phyloP scores from a whole-genome alignment of 2,329 filamentous ascomycete genomes.

The Diaporthe velutina region DNA sequence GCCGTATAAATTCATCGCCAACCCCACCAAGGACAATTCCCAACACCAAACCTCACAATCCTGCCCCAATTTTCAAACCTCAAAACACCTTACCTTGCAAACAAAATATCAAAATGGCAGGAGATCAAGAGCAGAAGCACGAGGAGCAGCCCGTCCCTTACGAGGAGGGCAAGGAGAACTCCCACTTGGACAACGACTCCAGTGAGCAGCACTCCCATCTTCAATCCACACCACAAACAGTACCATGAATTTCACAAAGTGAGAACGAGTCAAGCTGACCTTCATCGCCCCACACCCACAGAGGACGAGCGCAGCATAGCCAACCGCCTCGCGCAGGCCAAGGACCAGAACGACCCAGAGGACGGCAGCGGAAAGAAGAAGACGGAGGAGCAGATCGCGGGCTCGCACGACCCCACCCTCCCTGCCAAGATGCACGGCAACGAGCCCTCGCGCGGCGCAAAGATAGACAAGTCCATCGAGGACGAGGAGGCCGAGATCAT shows the following conservation, averaged over 20 bases:
- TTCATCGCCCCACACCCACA: constrained; percentile 51
- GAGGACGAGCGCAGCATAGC: constrained; percentile 80
- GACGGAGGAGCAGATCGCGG: constrained; percentile 47
- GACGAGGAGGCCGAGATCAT: constrained; percentile 77
- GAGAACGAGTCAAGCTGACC: neutral
- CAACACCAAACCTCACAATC: neutral
- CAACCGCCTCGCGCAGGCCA: constrained; percentile 74
- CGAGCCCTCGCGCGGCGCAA: constrained; percentile 79
- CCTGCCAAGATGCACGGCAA: constrained; percentile 76
- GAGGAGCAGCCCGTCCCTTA: constrained; percentile 66
- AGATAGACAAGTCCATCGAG: constrained; percentile 77
- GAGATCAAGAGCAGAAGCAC: constrained; percentile 58
- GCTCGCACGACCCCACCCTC: constrained; percentile 40
- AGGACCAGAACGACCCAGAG: constrained; percentile 38
- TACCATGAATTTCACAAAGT: neutral
- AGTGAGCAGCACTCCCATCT: constrained; percentile 66
- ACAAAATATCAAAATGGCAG: constrained; percentile 47
- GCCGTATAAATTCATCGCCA: neutral
- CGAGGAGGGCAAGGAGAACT: constrained; percentile 79
- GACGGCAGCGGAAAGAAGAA: constrained; percentile 44
- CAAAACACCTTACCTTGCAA: too few species aligned
- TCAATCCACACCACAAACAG: neutral
- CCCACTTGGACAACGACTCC: constrained; percentile 77
- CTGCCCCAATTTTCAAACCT: neutral
- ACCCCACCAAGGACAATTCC: neutral